phyloP scores from a whole-genome alignment of 148 eudicot species.

The Persicaria maculosa region DNA sequence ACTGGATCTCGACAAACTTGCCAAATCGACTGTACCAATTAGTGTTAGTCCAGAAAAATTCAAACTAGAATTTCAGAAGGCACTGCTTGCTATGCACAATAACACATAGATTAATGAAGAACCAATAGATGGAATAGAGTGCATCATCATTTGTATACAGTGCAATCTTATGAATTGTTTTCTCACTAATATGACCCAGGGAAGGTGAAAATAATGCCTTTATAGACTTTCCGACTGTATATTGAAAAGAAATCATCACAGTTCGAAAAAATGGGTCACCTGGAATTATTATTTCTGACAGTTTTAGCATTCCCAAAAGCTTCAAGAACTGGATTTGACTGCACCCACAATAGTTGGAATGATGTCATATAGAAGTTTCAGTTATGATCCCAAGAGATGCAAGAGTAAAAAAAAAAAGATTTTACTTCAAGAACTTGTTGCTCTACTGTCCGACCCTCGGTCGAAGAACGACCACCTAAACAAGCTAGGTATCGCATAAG shows the following conservation, averaged over 20 bases:
- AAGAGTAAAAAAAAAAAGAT: neutral
- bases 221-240: neutral
- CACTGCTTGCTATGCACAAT: neutral
- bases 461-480: conserved; percentile 86
- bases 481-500: conserved; percentile 94
- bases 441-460: conserved; percentile 96
- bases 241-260: neutral
- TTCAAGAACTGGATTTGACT: conserved; percentile 99
- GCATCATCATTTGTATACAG: no score
- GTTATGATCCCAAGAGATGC: neutral
- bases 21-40: conserved; percentile 82
- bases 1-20: conserved; percentile 97
- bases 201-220: no score
- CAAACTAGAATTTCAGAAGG: neutral
- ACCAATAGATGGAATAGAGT: neutral
- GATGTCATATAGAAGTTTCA: conserved; percentile 3
- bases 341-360: conserved; percentile 29
- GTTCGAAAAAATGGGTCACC: conserved; percentile 38
- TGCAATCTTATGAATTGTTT: no score
- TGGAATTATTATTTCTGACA: conserved; percentile 98
- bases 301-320: conserved; percentile 99
- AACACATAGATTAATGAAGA: neutral
- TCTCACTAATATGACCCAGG: no score
- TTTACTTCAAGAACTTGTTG: conserved; percentile 99
- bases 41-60: conserved; percentile 1